These are phyloP conservation scores for Laguncularia racemosa DNA, from an alignment of 345 rosid species.

Conservation along the genomic window DNA sequence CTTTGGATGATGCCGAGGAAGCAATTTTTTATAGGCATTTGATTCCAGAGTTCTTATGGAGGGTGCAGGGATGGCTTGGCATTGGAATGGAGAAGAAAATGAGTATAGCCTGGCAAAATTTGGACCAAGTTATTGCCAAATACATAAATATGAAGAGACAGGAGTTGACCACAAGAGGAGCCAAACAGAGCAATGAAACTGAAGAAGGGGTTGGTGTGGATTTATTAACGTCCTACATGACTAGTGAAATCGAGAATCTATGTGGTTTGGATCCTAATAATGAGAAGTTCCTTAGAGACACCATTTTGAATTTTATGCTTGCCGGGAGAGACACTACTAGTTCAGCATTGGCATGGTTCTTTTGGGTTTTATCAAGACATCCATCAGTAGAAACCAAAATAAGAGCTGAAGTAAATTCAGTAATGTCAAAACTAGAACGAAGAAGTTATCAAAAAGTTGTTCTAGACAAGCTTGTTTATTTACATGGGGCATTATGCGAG, in stretches of 20 bases:
- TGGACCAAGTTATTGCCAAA: constrained; percentile 13
- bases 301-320: constrained; percentile 35
- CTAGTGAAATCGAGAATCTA: constrained; percentile 6
- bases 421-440: background rate
- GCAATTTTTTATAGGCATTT: constrained; percentile 31
- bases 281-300: constrained; percentile 48
- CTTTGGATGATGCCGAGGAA: constrained; percentile 33
- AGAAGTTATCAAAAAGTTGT: background rate
- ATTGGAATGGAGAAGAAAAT: constrained; percentile 31
- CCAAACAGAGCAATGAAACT: background rate
- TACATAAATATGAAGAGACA: constrained; percentile 22
- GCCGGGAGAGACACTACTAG: constrained; percentile 46
- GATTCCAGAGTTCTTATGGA: constrained; percentile 27
- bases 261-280: constrained; percentile 9
- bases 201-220: constrained; percentile 19
- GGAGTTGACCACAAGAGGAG: constrained; percentile 1
- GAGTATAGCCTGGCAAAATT: constrained; percentile 14
- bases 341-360: constrained; percentile 42
- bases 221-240: constrained; percentile 30
- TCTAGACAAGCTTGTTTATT: constrained; percentile 17
- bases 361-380: constrained; percentile 30
- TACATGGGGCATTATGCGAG: constrained; percentile 32
- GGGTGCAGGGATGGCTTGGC: constrained; percentile 34
- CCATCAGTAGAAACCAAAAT: constrained; percentile 27
- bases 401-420: constrained; percentile 30